phyloP scores from a whole-genome alignment of 495 filamentous ascomycete species.

The Lepidopterella palustris region DNA sequence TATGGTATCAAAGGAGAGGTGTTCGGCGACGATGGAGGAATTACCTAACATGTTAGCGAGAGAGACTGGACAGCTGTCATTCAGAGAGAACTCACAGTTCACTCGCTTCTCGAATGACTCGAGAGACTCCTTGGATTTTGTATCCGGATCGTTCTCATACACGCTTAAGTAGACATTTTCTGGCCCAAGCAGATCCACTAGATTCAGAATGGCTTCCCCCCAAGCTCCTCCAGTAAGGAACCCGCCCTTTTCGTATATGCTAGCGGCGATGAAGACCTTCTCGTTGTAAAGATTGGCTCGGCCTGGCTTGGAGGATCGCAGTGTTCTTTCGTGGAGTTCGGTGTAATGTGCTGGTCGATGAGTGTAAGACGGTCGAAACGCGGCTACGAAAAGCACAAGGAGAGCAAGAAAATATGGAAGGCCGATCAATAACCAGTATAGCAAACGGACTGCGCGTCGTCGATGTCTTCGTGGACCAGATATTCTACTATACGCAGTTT shows the following conservation, averaged over 20 bases:
- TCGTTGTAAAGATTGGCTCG: slow-evolving; percentile 58
- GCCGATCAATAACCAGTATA: slow-evolving; percentile 12
- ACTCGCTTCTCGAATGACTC: slow-evolving; percentile 37
- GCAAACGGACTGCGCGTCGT: slow-evolving; percentile 6
- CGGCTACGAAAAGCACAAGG: slow-evolving; percentile 12
- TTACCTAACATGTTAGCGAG: slow-evolving; percentile 32
- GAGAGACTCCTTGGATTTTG: slow-evolving; percentile 39
- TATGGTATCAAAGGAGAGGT: slow-evolving; percentile 47
- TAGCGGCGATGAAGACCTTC: slow-evolving; percentile 70
- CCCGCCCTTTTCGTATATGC: slow-evolving; percentile 59
- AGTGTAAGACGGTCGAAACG: slow-evolving; percentile 9
- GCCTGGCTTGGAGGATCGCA: slow-evolving; percentile 33
- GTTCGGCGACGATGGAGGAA: slow-evolving; percentile 47
- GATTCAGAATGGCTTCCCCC: slow-evolving; percentile 54
- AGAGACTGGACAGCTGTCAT: not conserved
- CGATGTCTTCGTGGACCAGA: slow-evolving; percentile 14
- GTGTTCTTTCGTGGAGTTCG: not conserved
- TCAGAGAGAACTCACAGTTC: slow-evolving; percentile 37
- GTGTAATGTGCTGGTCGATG: slow-evolving; percentile 1
- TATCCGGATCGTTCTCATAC: slow-evolving; percentile 67
- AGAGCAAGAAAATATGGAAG: slow-evolving; percentile 10
- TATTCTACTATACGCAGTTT: slow-evolving; percentile 9
- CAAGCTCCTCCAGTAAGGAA: slow-evolving; percentile 56
- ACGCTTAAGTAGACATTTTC: slow-evolving; percentile 53
- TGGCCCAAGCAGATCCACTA: slow-evolving; percentile 56